Evolutionary conservation across 495 filamentous ascomycete species (phyloP), one percentile per base, ranked within the genome.

Genomic region (Sphaerosporella brunnea): DNA sequence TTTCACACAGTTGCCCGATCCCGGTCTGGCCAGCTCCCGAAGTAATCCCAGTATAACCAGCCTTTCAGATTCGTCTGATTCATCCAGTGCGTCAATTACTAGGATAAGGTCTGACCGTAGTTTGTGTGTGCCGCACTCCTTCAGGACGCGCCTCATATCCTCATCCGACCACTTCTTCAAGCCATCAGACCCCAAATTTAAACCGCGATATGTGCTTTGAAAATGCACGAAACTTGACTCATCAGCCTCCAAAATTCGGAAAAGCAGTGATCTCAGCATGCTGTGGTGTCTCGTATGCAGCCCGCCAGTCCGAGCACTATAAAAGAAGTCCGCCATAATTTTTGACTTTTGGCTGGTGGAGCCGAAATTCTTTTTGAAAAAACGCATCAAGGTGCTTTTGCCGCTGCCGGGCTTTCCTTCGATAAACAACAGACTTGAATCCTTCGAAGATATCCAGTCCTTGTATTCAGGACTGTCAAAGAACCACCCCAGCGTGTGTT

Each of bases 371-470:
- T 48, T 25, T 9, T 32, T 28, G 23, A 47, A 48, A 26, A 48
- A 48, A 26, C 25, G 13, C 18, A 43, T 13, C 20, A 52, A 25
- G 1, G 50, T 52, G 25, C 44, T 52, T 48, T 52, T 52, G 0
- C 50, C 50, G 24, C 45, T 48, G 8, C 50, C 45, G 2, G 50
- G 50, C 10, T 52, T 52, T 2, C 50, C 50, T 41, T 52, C 50
- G 36, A 52, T 35, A 13, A 39, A 24, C 9, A 52, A 23, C 4
- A 52, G 34, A 11, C 32, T 16, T 2, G 50, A 39, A 13, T 9
- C 19, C 3, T 35, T 23, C 23, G 38, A 28, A 4, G 10, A 19
- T 0, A 3, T 21, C 50, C 50, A 52, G n/a, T 20, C 11, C 5
- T 41, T 18, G 20, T 48, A 52, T 24, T 41, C 20, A 21, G 35